Conservation (phyloP, 495 filamentous ascomycete species). For the Xylaria curta region DNA sequence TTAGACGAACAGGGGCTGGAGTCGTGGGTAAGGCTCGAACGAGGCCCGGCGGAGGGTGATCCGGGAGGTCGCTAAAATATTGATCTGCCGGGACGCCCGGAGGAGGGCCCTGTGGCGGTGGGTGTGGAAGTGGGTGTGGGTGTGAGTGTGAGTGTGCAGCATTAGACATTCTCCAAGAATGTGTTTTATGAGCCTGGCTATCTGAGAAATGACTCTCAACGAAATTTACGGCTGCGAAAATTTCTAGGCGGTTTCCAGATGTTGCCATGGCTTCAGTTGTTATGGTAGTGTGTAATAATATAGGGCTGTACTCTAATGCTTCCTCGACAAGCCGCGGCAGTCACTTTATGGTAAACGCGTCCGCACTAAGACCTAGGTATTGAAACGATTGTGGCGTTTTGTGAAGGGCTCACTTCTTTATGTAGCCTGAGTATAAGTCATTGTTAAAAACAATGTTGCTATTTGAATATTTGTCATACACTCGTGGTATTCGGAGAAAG, state of each 20-base stretch:
- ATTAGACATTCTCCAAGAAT: background rate
- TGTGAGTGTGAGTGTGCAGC: no score
- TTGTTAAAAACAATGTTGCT: slow-evolving; percentile 5
- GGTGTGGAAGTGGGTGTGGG: no score
- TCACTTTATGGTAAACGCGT: background rate
- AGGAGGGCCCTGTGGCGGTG: background rate
- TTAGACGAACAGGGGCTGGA: slow-evolving; percentile 62
- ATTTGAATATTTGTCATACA: background rate
- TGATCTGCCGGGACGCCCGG: background rate
- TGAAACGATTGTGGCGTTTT: background rate
- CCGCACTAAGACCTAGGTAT: background rate
- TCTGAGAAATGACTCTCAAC: slow-evolving; percentile 9
- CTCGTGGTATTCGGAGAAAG: background rate
- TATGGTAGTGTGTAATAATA: background rate
- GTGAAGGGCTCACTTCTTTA: background rate
- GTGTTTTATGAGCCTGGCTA: background rate
- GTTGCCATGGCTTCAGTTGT: slow-evolving; percentile 1
- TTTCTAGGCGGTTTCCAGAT: background rate
- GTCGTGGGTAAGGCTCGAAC: slow-evolving; percentile 54
- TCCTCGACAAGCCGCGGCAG: background rate
- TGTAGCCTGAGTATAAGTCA: background rate
- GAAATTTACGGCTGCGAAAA: background rate
- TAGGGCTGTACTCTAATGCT: background rate
- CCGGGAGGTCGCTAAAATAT: slow-evolving; percentile 54
- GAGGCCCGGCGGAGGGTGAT: slow-evolving; percentile 54